A percentile compares a stretch with the other conserved stretches of the same genome.
Conservation (phyloP, 768 basidiomycete genomes). For the Suillus plorans region DNA sequence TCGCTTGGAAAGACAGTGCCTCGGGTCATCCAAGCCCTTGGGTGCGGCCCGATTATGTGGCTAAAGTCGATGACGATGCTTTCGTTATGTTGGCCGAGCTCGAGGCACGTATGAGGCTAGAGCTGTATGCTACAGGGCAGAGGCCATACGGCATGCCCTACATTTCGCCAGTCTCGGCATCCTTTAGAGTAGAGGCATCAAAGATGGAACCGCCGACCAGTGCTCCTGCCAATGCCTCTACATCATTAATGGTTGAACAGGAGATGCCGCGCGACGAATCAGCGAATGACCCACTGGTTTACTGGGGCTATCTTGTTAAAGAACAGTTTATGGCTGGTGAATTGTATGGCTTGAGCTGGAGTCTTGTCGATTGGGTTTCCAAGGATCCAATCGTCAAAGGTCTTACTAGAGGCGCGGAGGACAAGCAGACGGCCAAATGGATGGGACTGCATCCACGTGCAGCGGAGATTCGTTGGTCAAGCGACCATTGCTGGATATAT, state of each 20-base stretch:
- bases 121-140: slow-evolving; percentile 52
- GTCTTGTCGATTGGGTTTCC: slow-evolving; percentile 85
- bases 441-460: slow-evolving; percentile 83
- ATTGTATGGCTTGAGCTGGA: slow-evolving; percentile 86
- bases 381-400: slow-evolving; percentile 66
- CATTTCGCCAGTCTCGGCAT: slow-evolving; percentile 6
- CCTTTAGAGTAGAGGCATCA: slow-evolving; percentile 3
- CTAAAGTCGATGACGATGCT: slow-evolving; percentile 94
- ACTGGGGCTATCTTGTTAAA: slow-evolving; percentile 90
- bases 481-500: slow-evolving; percentile 97
- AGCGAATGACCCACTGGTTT: slow-evolving; percentile 66
- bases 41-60: slow-evolving; percentile 88
- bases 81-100: slow-evolving; percentile 95
- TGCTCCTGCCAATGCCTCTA: slow-evolving; percentile 3
- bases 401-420: slow-evolving; percentile 80
- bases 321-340: slow-evolving; percentile 96
- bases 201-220: neutral
- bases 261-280: slow-evolving; percentile 10
- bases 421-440: slow-evolving; percentile 93
- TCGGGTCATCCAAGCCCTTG: slow-evolving; percentile 52
- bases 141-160: slow-evolving; percentile 21
- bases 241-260: neutral
- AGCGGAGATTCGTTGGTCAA: slow-evolving; percentile 79
- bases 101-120: slow-evolving; percentile 82
- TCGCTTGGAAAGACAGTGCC: slow-evolving; percentile 51